These are phyloP conservation scores for Nicotiana undulata DNA, from an alignment of 257 asterid genomes.

Conservation along the genomic window DNA sequence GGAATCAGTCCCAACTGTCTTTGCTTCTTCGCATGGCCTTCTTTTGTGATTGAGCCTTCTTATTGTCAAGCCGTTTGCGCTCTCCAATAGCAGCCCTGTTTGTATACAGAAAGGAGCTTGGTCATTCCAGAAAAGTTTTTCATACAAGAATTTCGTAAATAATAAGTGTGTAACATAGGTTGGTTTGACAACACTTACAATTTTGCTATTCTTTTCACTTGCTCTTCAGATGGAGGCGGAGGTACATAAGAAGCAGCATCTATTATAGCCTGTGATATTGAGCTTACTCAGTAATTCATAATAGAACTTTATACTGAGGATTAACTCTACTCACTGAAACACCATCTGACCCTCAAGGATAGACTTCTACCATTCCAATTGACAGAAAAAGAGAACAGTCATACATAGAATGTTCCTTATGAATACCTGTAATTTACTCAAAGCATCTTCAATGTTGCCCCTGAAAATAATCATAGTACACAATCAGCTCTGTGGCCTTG, in stretches of 20 bases:
- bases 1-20: conserved; percentile 52
- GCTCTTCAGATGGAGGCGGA: conserved; percentile 83
- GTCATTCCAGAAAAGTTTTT: neutral
- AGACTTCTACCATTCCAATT: neutral
- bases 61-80: conserved; percentile 54
- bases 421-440: conserved; percentile 81
- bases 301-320: neutral
- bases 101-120: neutral
- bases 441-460: conserved; percentile 82
- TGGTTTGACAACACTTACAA: conserved; percentile 48
- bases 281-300: conserved; percentile 3
- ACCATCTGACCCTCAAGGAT: neutral
- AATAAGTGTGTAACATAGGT: neutral
- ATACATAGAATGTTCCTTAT: neutral
- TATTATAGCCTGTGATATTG: conserved; percentile 64
- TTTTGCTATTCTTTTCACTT: conserved; percentile 48
- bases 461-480: conserved; percentile 27
- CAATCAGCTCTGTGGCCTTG: conserved; percentile 12
- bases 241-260: conserved; percentile 95
- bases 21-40: conserved; percentile 58
- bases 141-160: neutral
- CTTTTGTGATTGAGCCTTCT: conserved; percentile 68
- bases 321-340: neutral
- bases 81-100: conserved; percentile 70
- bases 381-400: neutral